These are phyloP conservation scores for Elaeagnus macrophylla DNA, from an alignment of 306 rosid genomes.

Conservation along the genomic window DNA sequence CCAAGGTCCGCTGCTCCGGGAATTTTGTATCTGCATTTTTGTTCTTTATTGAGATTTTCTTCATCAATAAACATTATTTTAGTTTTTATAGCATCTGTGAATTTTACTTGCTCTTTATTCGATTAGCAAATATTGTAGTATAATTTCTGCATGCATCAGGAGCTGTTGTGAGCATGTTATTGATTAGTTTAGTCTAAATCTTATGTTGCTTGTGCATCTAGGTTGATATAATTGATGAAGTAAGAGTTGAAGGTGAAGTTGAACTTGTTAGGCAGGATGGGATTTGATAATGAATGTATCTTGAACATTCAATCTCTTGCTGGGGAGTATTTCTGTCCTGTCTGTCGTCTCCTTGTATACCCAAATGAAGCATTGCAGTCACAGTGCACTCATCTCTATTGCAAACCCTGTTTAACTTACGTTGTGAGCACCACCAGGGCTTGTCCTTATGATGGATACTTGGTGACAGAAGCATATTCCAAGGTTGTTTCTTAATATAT, in stretches of 20 bases:
- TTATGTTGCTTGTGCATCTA: constrained; percentile 7
- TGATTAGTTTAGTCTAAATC: neutral
- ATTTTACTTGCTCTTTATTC: too few relatives aligned
- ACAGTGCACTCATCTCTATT: constrained; percentile 90
- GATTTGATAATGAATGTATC: constrained; percentile 95
- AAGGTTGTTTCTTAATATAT: constrained; percentile 44
- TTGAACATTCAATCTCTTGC: constrained; percentile 91
- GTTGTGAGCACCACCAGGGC: constrained; percentile 72
- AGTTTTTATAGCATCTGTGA: too few relatives aligned
- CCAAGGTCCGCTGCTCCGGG: too few relatives aligned
- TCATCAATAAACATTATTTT: too few relatives aligned
- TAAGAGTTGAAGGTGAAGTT: constrained; percentile 31
- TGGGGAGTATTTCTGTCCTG: constrained; percentile 96
- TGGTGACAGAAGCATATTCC: constrained; percentile 86
- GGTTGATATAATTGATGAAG: constrained; percentile 27
- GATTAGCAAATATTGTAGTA: too few relatives aligned
- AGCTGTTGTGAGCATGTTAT: neutral
- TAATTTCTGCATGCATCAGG: neutral
- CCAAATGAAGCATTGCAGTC: constrained; percentile 92
- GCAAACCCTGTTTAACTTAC: constrained; percentile 87
- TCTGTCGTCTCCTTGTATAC: constrained; percentile 85
- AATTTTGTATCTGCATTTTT: too few relatives aligned
- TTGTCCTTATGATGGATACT: constrained; percentile 95
- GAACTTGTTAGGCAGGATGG: constrained; percentile 41
- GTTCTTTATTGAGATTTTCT: too few relatives aligned